Conservation (phyloP, 805 yeast genomes). For the Jamesozyma jinghongensis region DNA sequence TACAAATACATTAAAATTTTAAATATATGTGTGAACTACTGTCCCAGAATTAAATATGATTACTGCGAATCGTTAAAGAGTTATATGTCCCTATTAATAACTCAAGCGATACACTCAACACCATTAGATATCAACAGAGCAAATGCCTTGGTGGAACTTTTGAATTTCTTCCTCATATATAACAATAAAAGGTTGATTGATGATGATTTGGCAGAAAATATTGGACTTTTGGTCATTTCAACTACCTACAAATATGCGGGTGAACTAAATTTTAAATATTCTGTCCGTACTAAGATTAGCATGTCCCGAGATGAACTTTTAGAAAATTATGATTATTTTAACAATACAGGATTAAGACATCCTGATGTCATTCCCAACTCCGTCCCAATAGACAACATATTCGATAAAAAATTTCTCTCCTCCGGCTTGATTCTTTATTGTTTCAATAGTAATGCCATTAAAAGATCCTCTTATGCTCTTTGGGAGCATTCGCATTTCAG, state of each 20-base stretch:
- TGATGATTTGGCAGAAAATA: conserved; percentile 2
- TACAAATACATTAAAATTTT: conserved; percentile 16
- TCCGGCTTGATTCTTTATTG: conserved; percentile 13
- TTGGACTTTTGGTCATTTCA: conserved; percentile 9
- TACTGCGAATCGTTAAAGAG: conserved; percentile 3
- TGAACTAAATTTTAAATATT: conserved; percentile 17
- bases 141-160: conserved; percentile 10
- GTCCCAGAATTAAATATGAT: conserved; percentile 10
- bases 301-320: conserved; percentile 2
- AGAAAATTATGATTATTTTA: conserved; percentile 11
- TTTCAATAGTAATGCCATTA: not conserved
- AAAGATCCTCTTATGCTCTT: conserved; percentile 1
- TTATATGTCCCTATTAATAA: conserved; percentile 7
- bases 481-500: conserved; percentile 13
- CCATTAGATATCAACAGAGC: conserved; percentile 1
- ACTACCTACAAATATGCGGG: conserved; percentile 12
- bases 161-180: conserved; percentile 9
- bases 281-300: conserved; percentile 7
- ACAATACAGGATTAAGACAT: conserved; percentile 12
- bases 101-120: not conserved
- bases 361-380: conserved; percentile 17
- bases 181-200: not conserved
- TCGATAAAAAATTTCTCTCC: conserved; percentile 14
- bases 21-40: conserved; percentile 13
- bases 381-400: conserved; percentile 13